phyloP scores from a whole-genome alignment of 345 rosid species.

The Eucalyptus pauciflora region DNA sequence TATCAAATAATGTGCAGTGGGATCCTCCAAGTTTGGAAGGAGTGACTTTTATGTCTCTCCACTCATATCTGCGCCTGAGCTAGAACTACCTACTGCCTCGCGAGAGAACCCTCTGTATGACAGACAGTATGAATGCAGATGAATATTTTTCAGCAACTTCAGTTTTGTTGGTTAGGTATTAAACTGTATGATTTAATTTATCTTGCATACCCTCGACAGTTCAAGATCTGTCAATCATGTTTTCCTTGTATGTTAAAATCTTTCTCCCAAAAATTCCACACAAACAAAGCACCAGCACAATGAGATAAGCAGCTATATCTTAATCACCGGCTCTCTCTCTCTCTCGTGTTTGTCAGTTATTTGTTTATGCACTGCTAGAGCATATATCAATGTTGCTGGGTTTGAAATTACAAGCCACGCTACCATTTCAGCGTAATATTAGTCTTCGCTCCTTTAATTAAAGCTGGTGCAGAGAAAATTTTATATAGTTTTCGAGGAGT shows the following conservation, averaged over 20 bases:
- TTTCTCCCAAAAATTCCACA: not conserved
- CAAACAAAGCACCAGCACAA: not conserved
- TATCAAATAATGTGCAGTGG: too few species aligned
- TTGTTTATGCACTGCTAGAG: too few species aligned
- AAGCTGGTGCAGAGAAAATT: too few species aligned
- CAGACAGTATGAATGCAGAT: not conserved
- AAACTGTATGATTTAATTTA: not conserved
- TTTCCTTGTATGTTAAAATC: not conserved
- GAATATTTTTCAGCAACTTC: not conserved
- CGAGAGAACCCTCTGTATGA: constrained; percentile 40
- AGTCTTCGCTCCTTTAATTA: too few species aligned
- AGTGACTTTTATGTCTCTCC: not conserved
- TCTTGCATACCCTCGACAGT: not conserved
- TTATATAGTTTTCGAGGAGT: too few species aligned
- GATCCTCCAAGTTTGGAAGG: too few species aligned
- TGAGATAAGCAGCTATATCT: not conserved
- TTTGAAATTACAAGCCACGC: too few species aligned
- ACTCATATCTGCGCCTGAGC: constrained; percentile 25
- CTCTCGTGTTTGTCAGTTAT: too few species aligned
- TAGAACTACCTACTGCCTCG: constrained; percentile 36
- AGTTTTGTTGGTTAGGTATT: not conserved
- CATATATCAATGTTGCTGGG: too few species aligned
- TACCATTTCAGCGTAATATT: too few species aligned
- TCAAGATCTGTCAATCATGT: not conserved
- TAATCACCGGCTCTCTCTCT: not conserved